phyloP scores from a whole-genome alignment of 2,329 filamentous ascomycete species.

The Penicillium freii region DNA sequence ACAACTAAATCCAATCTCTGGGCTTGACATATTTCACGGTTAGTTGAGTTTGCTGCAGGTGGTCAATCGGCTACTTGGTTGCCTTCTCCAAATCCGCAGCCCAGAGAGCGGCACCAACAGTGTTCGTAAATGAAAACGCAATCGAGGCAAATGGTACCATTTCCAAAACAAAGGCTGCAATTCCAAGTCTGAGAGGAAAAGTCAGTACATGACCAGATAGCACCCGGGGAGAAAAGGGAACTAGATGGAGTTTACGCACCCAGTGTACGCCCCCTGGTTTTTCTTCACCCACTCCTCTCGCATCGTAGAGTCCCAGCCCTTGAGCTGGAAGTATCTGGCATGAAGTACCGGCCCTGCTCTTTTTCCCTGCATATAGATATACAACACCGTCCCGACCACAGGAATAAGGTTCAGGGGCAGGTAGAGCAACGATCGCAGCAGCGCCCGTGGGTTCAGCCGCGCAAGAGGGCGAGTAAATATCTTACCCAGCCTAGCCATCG shows the following conservation, averaged over 20 bases:
- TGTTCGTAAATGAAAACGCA: conserved; percentile 86
- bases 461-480: conserved; percentile 54
- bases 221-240: neutral
- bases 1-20: no score
- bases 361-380: conserved; percentile 71
- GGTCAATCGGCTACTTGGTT: conserved; percentile 24
- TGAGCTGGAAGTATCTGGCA: conserved; percentile 82
- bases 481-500: conserved; percentile 57
- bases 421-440: conserved; percentile 79
- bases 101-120: conserved; percentile 91
- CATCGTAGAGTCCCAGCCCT: conserved; percentile 69
- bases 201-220: conserved; percentile 13
- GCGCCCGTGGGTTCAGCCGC: conserved; percentile 52
- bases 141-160: conserved; percentile 80
- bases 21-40: neutral
- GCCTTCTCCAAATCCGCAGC: conserved; percentile 75
- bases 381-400: conserved; percentile 77
- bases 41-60: neutral
- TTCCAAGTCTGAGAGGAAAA: conserved; percentile 55
- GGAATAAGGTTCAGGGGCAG: conserved; percentile 92
- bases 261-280: conserved; percentile 74
- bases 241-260: conserved; percentile 54
- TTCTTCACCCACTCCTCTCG: conserved; percentile 67
- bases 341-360: conserved; percentile 55
- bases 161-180: conserved; percentile 77